Conservation (phyloP, 1,284 basidiomycete species). For the Stereum hirsutum region DNA sequence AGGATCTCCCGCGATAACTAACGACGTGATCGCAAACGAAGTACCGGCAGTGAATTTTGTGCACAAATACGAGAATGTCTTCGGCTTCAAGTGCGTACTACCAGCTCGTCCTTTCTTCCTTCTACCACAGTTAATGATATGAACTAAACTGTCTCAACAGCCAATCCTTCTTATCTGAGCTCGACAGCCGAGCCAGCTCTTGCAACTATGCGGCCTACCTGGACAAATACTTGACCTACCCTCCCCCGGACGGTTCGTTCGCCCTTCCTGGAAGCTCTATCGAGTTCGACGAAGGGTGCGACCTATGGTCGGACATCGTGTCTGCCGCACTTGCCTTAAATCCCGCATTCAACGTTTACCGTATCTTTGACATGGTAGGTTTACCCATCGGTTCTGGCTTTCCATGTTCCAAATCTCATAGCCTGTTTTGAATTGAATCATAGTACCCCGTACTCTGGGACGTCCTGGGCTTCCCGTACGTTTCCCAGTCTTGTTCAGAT, state of each 20-base stretch:
- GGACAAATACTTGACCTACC: slow-evolving; percentile 55
- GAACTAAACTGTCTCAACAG: slow-evolving; percentile 24
- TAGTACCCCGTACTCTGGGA: slow-evolving; percentile 59
- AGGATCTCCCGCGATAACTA: slow-evolving; percentile 46
- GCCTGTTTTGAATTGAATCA: slow-evolving; percentile 12
- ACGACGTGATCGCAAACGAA: slow-evolving; percentile 52
- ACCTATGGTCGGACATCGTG: slow-evolving; percentile 55
- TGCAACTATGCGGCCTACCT: slow-evolving; percentile 63
- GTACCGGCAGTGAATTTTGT: slow-evolving; percentile 67
- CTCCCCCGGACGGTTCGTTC: slow-evolving; percentile 42
- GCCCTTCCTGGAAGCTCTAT: slow-evolving; percentile 48
- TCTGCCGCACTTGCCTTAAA: slow-evolving; percentile 50
- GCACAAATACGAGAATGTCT: slow-evolving; percentile 58
- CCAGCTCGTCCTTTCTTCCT: too few relatives aligned
- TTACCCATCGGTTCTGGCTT: background rate
- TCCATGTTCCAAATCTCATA: background rate
- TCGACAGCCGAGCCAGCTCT: slow-evolving; percentile 38
- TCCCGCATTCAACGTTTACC: slow-evolving; percentile 70
- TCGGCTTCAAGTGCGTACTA: slow-evolving; percentile 52
- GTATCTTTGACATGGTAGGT: slow-evolving; percentile 59
- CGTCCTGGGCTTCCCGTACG: slow-evolving; percentile 67
- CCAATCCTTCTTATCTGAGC: slow-evolving; percentile 48
- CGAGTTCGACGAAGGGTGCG: slow-evolving; percentile 42
- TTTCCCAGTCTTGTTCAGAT: slow-evolving; percentile 2
- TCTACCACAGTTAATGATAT: background rate